Percentiles rank a stretch among this genome's conserved stretches.
These are phyloP conservation scores for Paecilomyces formosus DNA, from an alignment of 2,329 filamentous ascomycete species.

Conservation along the genomic window DNA sequence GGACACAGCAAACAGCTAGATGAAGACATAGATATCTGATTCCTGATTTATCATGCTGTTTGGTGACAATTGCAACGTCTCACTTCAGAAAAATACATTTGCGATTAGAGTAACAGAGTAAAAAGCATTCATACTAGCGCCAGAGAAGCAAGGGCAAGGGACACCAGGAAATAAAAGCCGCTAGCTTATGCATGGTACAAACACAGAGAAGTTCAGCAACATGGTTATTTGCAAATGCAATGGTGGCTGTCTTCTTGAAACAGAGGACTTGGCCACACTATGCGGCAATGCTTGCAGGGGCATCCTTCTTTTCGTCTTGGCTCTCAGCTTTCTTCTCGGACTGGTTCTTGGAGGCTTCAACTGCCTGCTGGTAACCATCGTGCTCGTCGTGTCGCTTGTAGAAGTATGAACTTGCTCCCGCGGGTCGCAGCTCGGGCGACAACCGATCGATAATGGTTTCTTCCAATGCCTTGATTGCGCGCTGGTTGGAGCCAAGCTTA, in stretches of 20 bases:
- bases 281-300: neutral
- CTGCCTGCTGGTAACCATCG: slow-evolving; percentile 60
- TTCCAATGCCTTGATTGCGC: slow-evolving; percentile 68
- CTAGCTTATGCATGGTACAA: neutral
- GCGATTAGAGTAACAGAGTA: neutral
- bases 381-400: slow-evolving; percentile 92
- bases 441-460: slow-evolving; percentile 66
- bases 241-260: neutral
- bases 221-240: neutral
- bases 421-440: slow-evolving; percentile 64
- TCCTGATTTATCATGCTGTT: neutral
- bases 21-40: no score
- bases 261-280: neutral
- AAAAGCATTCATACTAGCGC: neutral
- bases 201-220: neutral
- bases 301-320: neutral
- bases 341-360: slow-evolving; percentile 7
- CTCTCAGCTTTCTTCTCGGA: neutral
- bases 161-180: neutral
- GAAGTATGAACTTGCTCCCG: slow-evolving; percentile 48
- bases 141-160: neutral
- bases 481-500: slow-evolving; percentile 72
- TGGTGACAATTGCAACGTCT: neutral
- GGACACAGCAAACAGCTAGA: no score
- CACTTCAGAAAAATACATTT: neutral